These are phyloP conservation scores for Arbutus unedo DNA, from an alignment of 148 eudicot species.

Conservation along the genomic window DNA sequence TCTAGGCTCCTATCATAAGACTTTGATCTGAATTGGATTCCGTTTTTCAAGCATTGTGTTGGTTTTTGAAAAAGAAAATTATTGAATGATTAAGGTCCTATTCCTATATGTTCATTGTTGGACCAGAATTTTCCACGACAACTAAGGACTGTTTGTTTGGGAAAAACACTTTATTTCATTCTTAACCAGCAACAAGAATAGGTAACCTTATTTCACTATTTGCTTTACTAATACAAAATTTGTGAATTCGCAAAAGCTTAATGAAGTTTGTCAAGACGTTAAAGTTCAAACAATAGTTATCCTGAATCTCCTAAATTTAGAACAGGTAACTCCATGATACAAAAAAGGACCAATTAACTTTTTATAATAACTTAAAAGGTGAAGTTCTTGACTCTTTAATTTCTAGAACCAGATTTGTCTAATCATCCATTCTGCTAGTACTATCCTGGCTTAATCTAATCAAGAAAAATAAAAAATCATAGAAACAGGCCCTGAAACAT, in stretches of 20 bases:
- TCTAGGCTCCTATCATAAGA: neutral
- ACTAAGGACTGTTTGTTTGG: neutral
- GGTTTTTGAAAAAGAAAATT: neutral
- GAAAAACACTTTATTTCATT: neutral
- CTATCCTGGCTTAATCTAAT: neutral
- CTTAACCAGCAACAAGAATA: neutral
- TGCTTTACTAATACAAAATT: neutral
- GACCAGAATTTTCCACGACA: neutral
- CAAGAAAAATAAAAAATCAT: neutral
- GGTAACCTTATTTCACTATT: neutral
- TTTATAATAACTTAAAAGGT: neutral
- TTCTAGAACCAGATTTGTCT: neutral
- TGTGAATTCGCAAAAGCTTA: neutral
- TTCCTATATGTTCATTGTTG: neutral
- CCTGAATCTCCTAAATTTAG: neutral
- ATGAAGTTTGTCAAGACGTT: neutral
- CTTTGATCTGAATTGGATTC: slow-evolving; percentile 4
- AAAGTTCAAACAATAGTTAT: neutral
- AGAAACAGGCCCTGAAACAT: neutral
- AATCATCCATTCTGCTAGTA: neutral
- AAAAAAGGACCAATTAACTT: neutral
- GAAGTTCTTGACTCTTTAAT: neutral
- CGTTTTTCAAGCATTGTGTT: neutral
- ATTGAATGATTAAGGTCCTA: neutral
- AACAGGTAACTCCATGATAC: neutral